A percentile compares a stretch with the other conserved stretches of the same genome.
phyloP scores from a whole-genome alignment of 2,329 filamentous ascomycete genomes.

The Ophiostoma sp. region DNA sequence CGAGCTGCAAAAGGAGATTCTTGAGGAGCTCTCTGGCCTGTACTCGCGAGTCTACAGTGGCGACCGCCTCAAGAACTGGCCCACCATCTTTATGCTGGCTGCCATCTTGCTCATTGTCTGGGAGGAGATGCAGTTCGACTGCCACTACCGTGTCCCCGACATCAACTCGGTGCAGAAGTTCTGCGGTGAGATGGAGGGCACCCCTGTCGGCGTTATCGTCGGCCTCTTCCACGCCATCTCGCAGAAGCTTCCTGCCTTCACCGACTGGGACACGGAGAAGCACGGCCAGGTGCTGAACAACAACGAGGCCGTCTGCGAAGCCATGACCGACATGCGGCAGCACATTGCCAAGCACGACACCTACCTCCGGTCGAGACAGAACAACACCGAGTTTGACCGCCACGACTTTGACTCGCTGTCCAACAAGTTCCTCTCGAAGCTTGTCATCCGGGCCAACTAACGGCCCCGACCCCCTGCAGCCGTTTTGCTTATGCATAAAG shows the following conservation, averaged over 20 bases:
- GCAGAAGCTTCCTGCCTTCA: conserved; percentile 86
- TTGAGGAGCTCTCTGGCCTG: conserved; percentile 84
- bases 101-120: conserved; percentile 89
- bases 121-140: conserved; percentile 99
- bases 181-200: conserved; percentile 94
- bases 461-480: too few relatives aligned
- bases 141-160: conserved; percentile 89
- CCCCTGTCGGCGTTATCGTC: conserved; percentile 90
- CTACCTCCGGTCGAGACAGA: conserved; percentile 75
- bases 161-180: conserved; percentile 83
- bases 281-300: conserved; percentile 88
- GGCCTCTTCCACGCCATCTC: conserved; percentile 97
- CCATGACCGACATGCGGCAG: conserved; percentile 89
- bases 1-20: conserved; percentile 89
- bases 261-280: conserved; percentile 88
- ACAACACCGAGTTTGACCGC: conserved; percentile 72
- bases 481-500: neutral
- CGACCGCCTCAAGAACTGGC: conserved; percentile 97
- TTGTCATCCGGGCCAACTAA: conserved; percentile 91
- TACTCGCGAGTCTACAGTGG: conserved; percentile 98
- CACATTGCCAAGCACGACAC: conserved; percentile 90
- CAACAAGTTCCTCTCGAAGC: conserved; percentile 94
- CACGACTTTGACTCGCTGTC: conserved; percentile 91
- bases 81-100: conserved; percentile 95
- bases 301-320: conserved; percentile 86